Evolutionary conservation across 2,329 filamentous ascomycete genomes (phyloP).

Genomic region (Xylariaceae sp.): DNA sequence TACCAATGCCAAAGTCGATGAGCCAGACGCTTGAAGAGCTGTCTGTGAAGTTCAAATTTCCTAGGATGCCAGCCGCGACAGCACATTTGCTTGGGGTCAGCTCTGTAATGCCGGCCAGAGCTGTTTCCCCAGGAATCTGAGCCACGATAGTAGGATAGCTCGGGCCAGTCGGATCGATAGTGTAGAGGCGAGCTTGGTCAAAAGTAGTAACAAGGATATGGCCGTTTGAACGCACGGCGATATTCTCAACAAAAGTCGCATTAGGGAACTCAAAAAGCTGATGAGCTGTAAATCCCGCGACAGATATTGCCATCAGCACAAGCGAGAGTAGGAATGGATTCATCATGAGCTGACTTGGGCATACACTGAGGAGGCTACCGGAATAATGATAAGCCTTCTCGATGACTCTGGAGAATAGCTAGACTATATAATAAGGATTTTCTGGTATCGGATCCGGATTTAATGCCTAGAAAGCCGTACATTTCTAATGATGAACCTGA

Average conservation of each 20-base stretch:
- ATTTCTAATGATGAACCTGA: no score
- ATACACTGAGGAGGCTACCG: no score
- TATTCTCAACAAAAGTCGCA: neutral
- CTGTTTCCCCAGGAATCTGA: neutral
- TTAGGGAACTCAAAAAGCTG: neutral
- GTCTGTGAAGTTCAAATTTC: neutral
- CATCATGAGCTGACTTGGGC: no score
- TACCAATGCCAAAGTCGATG: neutral
- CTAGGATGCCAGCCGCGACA: neutral
- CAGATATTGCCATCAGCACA: neutral
- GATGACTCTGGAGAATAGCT: no score
- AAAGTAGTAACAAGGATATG: neutral
- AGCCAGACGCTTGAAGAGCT: neutral
- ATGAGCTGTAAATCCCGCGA: neutral
- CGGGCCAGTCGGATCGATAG: neutral
- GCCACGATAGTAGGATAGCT: neutral
- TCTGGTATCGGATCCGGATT: no score
- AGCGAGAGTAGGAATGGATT: no score
- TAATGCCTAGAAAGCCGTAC: no score
- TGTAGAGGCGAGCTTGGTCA: neutral
- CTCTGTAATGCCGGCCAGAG: neutral
- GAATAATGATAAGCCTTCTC: no score
- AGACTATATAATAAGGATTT: no score
- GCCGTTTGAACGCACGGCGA: neutral
- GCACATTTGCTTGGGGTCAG: neutral